Base-by-base conservation (phyloP, 805 yeast species). In the Lipomyces spencermartinsiae region DNA sequence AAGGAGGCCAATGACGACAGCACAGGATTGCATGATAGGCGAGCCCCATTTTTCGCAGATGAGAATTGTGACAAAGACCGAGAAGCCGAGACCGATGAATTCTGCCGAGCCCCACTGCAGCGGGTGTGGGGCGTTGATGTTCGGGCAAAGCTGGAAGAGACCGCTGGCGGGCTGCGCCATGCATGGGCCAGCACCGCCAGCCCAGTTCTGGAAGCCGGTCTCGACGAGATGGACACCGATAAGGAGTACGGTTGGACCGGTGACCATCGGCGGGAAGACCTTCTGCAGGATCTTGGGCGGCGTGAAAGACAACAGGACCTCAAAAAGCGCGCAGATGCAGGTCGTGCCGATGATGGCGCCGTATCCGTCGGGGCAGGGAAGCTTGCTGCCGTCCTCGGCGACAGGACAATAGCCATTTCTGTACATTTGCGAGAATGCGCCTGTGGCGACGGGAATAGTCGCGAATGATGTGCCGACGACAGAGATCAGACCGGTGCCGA, bases 391-490 rank as follows among this genome's bases (percentile, higher is more conserved):
- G 70, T 86, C 89, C 2, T 83, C 83, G 43, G 80, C 88, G 2
- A 77, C 72, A 0, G 89, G 88, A 80, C 97, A 91, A 60, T 77
- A 80, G 4, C 97, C 97, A 58, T 81, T 82, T 3, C 75, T 73
- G 80, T 93, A 93, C 96, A 93, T 90, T 82, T 89, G 81, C 22
- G 97, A 93, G 72, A 93, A 80, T 1, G 93, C 90, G 51, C 87
- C 88, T 16, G 85, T 75, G 63, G 91, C 95, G 74, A 93, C 89
- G 33, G 94, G 84, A 75, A 93, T 90, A 33, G 97, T 92, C 14
- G 97, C 92, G 78, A 93, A 93, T 0, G 96, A 89, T 12, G 97
- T 91, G 73, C 97, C 98, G 25, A 92, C 96, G 53, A 93, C 97
- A 10, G 96, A 90, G 59, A 93, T 83, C 74, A 92, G 80, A 49